phyloP scores from a whole-genome alignment of 768 basidiomycete genomes.

The Suillus subluteus region DNA sequence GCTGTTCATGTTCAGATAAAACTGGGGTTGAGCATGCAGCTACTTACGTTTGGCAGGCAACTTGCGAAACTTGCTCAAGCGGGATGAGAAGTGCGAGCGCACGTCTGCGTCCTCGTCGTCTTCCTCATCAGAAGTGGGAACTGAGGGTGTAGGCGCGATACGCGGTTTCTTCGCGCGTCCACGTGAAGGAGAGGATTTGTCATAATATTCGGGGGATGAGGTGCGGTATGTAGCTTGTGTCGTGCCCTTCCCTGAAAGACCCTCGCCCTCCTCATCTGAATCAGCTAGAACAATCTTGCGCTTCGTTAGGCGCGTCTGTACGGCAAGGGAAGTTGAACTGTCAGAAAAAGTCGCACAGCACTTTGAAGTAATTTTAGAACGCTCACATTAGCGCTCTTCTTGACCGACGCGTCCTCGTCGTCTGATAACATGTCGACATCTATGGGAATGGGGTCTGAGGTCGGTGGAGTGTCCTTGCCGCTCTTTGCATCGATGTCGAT shows the following conservation, averaged over 20 bases:
- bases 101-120: conserved; percentile 49
- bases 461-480: conserved; percentile 65
- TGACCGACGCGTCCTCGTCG: conserved; percentile 45
- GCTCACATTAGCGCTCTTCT: conserved; percentile 38
- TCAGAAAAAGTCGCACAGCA: conserved; percentile 8
- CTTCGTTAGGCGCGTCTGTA: conserved; percentile 49
- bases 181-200: conserved; percentile 31
- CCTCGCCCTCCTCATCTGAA: conserved; percentile 64
- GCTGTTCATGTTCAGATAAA: conserved; percentile 32
- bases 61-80: conserved; percentile 68
- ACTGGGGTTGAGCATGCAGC: conserved; percentile 2
- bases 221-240: conserved; percentile 24
- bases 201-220: conserved; percentile 32
- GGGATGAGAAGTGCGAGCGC: conserved; percentile 54
- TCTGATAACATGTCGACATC: conserved; percentile 74
- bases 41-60: conserved; percentile 57
- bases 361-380: background rate
- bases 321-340: conserved; percentile 3
- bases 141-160: conserved; percentile 48
- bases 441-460: conserved; percentile 63
- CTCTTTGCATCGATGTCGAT: conserved; percentile 49
- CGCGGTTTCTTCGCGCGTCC: conserved; percentile 64
- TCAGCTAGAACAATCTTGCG: conserved; percentile 72
- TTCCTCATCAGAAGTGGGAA: conserved; percentile 51
- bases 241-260: background rate